Evolutionary conservation across 2,329 filamentous ascomycete species (phyloP).

Genomic region (Cadophora gregata): DNA sequence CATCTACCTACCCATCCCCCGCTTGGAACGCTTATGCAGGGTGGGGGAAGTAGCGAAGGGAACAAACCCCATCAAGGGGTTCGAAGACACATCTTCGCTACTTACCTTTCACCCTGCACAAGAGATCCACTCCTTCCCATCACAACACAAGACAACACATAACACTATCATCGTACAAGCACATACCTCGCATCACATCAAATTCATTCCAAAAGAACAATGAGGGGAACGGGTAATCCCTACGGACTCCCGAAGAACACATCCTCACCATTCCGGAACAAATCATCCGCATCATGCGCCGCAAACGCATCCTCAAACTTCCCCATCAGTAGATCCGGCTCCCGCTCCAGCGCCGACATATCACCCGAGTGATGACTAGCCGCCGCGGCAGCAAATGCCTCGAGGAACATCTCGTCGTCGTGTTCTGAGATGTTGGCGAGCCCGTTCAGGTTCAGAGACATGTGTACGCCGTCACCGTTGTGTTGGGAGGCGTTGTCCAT

Average conservation of each 20-base stretch:
- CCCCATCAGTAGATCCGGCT: constrained; percentile 41
- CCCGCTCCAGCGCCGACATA: constrained; percentile 40
- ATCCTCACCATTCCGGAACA: constrained; percentile 40
- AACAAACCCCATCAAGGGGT: constrained; percentile 7
- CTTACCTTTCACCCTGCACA: not conserved
- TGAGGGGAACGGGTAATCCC: constrained; percentile 11
- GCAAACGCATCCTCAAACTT: constrained; percentile 43
- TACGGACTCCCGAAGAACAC: constrained; percentile 45
- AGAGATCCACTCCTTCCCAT: not conserved
- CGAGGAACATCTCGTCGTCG: constrained; percentile 46
- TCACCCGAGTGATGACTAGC: constrained; percentile 23
- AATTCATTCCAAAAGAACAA: not conserved
- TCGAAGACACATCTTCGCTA: constrained; percentile 19
- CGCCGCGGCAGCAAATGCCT: constrained; percentile 41
- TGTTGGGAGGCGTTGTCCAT: constrained; percentile 36
- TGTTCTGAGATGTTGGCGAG: constrained; percentile 41
- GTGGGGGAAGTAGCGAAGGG: constrained; percentile 2
- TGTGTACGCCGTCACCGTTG: constrained; percentile 30
- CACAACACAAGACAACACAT: not conserved
- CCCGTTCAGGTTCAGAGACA: constrained; percentile 23
- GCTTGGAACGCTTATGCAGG: not conserved
- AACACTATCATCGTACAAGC: not conserved
- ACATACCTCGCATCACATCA: not conserved
- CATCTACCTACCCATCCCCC: not conserved
- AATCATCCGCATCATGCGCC: constrained; percentile 30